phyloP scores from a whole-genome alignment of 2,329 filamentous ascomycete species.

The Epichloe brachyelytri region DNA sequence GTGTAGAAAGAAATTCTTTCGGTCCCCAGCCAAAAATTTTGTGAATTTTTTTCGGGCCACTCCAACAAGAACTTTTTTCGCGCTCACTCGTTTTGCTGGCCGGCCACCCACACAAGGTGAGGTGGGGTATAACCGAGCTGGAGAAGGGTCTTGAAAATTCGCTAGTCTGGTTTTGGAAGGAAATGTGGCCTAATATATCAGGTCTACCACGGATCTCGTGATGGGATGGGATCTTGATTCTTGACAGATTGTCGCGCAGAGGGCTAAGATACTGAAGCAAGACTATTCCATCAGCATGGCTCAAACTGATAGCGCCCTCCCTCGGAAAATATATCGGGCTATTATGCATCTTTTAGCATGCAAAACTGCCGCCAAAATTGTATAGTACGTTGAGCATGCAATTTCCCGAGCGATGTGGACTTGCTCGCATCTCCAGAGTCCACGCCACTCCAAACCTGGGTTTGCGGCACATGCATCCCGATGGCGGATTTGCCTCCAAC shows the following conservation, averaged over 20 bases:
- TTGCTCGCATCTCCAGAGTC: background rate
- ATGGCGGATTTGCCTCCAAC: background rate
- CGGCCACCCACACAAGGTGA: background rate
- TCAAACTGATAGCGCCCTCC: background rate
- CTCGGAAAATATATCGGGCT: background rate
- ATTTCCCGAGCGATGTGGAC: background rate
- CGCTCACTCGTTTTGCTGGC: slow-evolving; percentile 1
- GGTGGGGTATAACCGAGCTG: slow-evolving; percentile 5
- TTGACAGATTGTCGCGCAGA: background rate
- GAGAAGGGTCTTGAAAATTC: background rate
- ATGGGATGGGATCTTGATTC: no score
- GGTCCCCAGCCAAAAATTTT: slow-evolving; percentile 18
- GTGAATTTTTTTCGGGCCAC: slow-evolving; percentile 15
- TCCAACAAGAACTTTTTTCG: slow-evolving; percentile 15
- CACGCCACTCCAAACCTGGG: background rate
- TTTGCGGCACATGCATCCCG: background rate
- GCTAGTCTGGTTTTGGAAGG: background rate
- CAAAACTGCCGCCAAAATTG: background rate
- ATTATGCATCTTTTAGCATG: background rate
- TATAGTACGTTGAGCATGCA: background rate
- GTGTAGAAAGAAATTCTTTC: slow-evolving; percentile 26
- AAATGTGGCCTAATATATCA: background rate
- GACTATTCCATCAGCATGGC: background rate
- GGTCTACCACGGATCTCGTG: background rate
- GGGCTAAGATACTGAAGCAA: background rate